Evolutionary conservation across 2,329 filamentous ascomycete genomes (phyloP), one percentile per base, ranked within the genome.

Genomic region (Epichloe scottii): DNA sequence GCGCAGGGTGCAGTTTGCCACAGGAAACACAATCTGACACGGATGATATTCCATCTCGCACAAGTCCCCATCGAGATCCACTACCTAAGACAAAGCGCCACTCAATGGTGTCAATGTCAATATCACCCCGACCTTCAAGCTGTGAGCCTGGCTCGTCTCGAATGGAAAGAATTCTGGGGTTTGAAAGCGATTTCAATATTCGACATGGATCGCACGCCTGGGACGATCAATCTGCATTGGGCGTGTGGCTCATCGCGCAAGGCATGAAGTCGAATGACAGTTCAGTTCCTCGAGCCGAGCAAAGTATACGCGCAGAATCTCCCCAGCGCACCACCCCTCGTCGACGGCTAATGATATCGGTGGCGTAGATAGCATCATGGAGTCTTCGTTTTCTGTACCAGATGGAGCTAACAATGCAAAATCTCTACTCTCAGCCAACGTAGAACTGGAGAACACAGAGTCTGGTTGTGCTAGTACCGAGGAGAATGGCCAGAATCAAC

Each of bases 231-330:
- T 67, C 66, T n/a, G 58, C 62, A 7, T 58, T 69, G 47, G 60
- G 62, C 5, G 58, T 67, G 21, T 69, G 67, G 67, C 62, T 69
- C n/a, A 64, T 64, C 35, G 60, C 66, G 7, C 67, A 69, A 51
- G 56, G 59, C 7, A 53, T 67, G 19, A 57, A 58, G 41, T 60
- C 62, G 3, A 54, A 59, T 50, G 60, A 62, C 34, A 60, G 56
- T 46, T 62, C 63, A 5, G 51, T 51, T 0, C 5, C 57, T 37
- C 54, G 45, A 5, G 33, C 53, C 12, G 57, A 58, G 10, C 48
- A 60, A 42, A 26, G 46, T 11, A 53, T 15, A 55, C 1, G 47
- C 48, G 11, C 42, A 48, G 17, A 45, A 41, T 15, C 30, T 44
- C 34, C 15, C 19, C 37, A 23, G 23, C n/a, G 17, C 21, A 21